Evolutionary conservation across 1,284 basidiomycete genomes (phyloP).

Genomic region (Phaffia rhodozyma): DNA sequence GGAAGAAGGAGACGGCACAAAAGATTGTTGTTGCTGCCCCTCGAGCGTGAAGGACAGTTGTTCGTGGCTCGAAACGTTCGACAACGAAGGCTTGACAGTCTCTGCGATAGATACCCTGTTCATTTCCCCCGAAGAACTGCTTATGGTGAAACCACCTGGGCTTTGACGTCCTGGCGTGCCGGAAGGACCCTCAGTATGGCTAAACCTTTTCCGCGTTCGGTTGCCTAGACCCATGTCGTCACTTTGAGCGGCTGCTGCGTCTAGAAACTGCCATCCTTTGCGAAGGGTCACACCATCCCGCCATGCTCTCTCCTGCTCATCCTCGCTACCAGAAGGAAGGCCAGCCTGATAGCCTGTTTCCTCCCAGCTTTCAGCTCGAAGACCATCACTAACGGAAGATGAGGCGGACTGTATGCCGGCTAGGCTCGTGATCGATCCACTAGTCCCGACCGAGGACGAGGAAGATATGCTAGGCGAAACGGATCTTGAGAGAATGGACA

Average conservation of each 20-base stretch:
- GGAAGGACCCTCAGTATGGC: background rate
- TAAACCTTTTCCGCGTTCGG: background rate
- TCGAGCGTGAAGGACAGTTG: background rate
- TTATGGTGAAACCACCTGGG: no score
- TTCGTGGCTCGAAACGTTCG: background rate
- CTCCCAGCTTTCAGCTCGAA: background rate
- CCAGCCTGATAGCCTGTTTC: background rate
- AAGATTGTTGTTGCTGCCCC: background rate
- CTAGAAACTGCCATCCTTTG: slow-evolving; percentile 14
- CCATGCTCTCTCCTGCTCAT: background rate
- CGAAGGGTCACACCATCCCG: slow-evolving; percentile 5
- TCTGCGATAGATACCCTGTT: slow-evolving; percentile 7
- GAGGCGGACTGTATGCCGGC: background rate
- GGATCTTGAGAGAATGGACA: no score
- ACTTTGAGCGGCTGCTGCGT: background rate
- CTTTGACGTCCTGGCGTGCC: background rate
- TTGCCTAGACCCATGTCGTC: background rate
- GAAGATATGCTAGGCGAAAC: slow-evolving; percentile 11
- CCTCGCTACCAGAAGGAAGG: background rate
- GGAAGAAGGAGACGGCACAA: slow-evolving; percentile 3
- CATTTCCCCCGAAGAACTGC: no score
- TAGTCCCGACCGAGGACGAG: slow-evolving; percentile 13
- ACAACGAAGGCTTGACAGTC: background rate
- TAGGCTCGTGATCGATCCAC: slow-evolving; percentile 6
- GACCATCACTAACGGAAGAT: background rate